Evolutionary conservation across 2,329 filamentous ascomycete species (phyloP), one percentile per base, ranked within the genome.

Genomic region (Massarina eburnea): DNA sequence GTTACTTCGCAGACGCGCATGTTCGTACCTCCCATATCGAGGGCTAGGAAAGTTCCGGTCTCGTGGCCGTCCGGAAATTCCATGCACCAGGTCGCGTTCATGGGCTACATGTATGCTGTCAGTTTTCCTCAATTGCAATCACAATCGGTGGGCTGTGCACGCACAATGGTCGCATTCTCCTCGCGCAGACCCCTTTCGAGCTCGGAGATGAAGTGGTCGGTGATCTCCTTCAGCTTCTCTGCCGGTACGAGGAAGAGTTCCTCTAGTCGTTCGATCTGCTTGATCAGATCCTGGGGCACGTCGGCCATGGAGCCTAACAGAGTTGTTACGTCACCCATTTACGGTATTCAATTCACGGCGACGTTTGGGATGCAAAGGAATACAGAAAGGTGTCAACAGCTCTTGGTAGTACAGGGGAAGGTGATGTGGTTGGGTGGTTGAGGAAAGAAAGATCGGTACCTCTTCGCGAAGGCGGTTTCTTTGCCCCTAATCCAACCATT

Each of bases 81-180:
- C 84, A 96, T 91, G 50, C 95, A 91, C 92, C 92, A 97, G 48
- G 92, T 96, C 47, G 92, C 88, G 73, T 96, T 96, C 92, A 97
- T 97, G 52, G 92, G 92, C 89, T 95, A 59, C 36, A 10, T 22
- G 1, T 14, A 45, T 58, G 30, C 53, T 41, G 12, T 30, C 10
- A 38, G 35, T 8, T 17, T 21, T 8, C 32, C 17, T 15, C 17
- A 8, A 9, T 7, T 9, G 9, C 12, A n/a, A 17, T 19, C 8
- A n/a, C n/a, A 19, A 5, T n/a, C 3, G 4, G 7, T 18, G 1
- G 21, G 35, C 19, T 26, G 20, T 18, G 3, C 3, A 79, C 89
- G 79, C 72, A 95, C 90, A 72, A 99, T 97, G 70, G 86, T 95
- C 49, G 91, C 91, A 52, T 92, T 92, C 73, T 95, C 86, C 47